Evolutionary conservation across 495 filamentous ascomycete species (phyloP), one percentile per base, ranked within the genome.

Genomic region (Gamarada debralockiae): DNA sequence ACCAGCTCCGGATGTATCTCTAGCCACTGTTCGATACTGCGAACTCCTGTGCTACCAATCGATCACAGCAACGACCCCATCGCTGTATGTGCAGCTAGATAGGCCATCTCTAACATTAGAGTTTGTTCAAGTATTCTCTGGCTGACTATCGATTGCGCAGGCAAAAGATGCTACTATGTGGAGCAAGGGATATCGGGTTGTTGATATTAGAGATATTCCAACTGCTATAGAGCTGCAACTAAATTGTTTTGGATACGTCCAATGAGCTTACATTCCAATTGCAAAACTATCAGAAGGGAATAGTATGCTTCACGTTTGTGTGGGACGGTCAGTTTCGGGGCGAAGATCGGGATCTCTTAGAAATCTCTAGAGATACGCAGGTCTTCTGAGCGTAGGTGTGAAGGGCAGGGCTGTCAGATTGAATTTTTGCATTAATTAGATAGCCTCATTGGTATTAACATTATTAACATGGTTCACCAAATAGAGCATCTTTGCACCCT

Each of bases 141-240:
- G 58, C 18, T 39, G 23, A 9, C 21, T 60, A 24, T 54, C 42
- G 3, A 41, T 60, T 37, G 27, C 44, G 22, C 36, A 36, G 36
- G 36, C 34, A 38, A 38, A 50, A 50, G 36, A 46, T 29, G 20
- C 7, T 22, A n/a, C n/a, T 23, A 14, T 25, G n/a, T 12, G 3
- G n/a, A 41, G 27, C 13, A 39, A 46, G 22, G 27, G 17, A 3
- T 14, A 36, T 53, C 24, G 34, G 2, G n/a, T 52, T 40, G 20
- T 60, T 25, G 34, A 60, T 0, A 24, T 53, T 22, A 17, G 45
- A 22, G 46, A 53, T 50, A 60, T 60, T 50, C 58, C 58, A 12
- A 60, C 49, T 1, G 45, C 43, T 12, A 37, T 43, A 18, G 58
- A 53, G 13, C 18, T 60, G 15, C 8, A 38, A 46, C 2, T 60